Conservation (phyloP, 176 grass and related monocot species). For the Musa itinerans region DNA sequence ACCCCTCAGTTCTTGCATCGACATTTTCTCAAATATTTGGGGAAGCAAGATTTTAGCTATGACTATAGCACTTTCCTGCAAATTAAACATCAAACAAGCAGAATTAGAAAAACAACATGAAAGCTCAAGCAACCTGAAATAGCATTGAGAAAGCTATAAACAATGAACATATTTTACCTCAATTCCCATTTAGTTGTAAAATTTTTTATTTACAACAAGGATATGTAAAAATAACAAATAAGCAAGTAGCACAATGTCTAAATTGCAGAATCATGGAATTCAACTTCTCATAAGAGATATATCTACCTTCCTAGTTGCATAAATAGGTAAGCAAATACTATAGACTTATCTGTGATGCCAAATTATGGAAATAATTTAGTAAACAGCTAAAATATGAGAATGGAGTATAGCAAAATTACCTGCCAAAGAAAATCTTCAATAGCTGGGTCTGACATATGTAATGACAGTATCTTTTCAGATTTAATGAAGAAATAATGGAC, state of each 20-base stretch:
- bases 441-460: conserved; percentile 44
- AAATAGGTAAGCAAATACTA: not conserved
- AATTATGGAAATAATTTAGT: not conserved
- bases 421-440: conserved; percentile 91
- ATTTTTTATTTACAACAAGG: too few relatives aligned
- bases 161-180: not conserved
- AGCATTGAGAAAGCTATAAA: not conserved
- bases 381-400: not conserved
- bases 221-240: too few relatives aligned
- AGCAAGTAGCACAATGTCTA: not conserved
- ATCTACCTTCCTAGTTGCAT: not conserved
- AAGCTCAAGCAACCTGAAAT: not conserved
- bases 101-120: not conserved
- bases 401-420: conserved; percentile 29
- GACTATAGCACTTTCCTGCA: conserved; percentile 70
- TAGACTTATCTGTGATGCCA: not conserved
- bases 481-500: conserved; percentile 92
- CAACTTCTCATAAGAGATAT: not conserved
- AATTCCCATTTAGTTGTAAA: not conserved
- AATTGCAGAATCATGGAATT: not conserved
- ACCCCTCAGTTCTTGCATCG: conserved; percentile 72
- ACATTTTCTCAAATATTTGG: conserved; percentile 83
- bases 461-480: conserved; percentile 66
- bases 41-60: conserved; percentile 67
- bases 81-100: conserved; percentile 9